Conservation (phyloP, 768 basidiomycete genomes). For the Tulasnella calospora region DNA sequence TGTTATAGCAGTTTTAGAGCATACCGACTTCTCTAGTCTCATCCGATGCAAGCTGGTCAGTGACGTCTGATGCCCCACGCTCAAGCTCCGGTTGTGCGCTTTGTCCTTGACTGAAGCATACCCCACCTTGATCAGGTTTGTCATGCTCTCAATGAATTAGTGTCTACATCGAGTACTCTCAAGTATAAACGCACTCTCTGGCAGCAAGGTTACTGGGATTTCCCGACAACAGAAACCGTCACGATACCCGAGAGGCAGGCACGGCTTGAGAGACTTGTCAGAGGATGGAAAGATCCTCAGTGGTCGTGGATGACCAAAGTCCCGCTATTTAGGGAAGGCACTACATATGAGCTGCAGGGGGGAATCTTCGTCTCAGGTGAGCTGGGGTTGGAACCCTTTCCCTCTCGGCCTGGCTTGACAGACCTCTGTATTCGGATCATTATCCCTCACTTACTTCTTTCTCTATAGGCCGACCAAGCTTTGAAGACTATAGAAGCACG, state of each 20-base stretch:
- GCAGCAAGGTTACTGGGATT: background rate
- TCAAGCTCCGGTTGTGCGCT: background rate
- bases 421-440: background rate
- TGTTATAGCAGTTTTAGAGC: background rate
- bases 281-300: slow-evolving; percentile 10
- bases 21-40: background rate
- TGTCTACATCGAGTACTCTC: background rate
- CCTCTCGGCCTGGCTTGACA: background rate
- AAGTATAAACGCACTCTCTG: background rate
- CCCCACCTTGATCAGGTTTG: background rate
- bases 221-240: background rate
- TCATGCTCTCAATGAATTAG: background rate
- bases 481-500: background rate
- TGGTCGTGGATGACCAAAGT: background rate
- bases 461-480: background rate
- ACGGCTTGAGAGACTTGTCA: background rate
- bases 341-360: slow-evolving; percentile 20
- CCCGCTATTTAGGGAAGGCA: background rate
- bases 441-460: background rate
- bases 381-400: background rate
- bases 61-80: background rate
- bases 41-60: background rate
- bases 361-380: slow-evolving; percentile 19
- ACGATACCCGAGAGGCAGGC: background rate
- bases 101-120: background rate